Conservation (phyloP, 225 moss, liverwort and hornwort species). For the Pseudisothecium myosuroides region DNA sequence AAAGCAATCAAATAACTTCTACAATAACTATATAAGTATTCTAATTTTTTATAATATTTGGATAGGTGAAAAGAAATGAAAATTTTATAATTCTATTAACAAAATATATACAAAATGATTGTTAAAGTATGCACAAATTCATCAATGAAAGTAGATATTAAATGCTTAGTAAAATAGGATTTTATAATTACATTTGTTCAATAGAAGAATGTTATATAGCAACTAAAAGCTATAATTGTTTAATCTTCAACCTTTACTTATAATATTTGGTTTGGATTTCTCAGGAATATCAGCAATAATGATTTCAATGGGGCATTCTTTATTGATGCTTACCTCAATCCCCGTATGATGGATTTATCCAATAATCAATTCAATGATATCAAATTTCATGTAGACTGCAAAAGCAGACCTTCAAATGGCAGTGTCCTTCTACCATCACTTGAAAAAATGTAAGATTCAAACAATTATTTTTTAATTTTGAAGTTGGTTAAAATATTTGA, state of each 20-base stretch:
- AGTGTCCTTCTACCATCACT: background rate
- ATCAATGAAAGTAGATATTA: too few relatives aligned
- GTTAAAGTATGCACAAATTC: background rate
- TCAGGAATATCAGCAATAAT: background rate
- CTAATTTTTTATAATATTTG: background rate
- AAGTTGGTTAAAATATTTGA: background rate
- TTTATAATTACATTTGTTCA: accelerated
- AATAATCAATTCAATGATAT: background rate
- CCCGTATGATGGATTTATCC: accelerated
- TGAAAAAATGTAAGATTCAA: background rate
- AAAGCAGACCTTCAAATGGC: background rate
- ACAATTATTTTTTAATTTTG: background rate
- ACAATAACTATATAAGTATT: background rate
- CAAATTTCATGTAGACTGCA: background rate
- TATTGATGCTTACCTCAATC: background rate
- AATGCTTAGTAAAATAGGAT: too few relatives aligned
- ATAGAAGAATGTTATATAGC: too few relatives aligned
- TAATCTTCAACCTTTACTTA: background rate
- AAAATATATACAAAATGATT: background rate
- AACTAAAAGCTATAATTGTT: too few relatives aligned
- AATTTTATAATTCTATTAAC: background rate
- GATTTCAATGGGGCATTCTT: background rate
- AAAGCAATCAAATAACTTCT: background rate
- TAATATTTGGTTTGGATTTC: background rate
- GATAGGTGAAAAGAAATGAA: background rate